A percentile compares a stretch with the other conserved stretches of the same genome.
Evolutionary conservation across 2,329 filamentous ascomycete genomes (phyloP).

Genomic region (Apiospora arundinis): DNA sequence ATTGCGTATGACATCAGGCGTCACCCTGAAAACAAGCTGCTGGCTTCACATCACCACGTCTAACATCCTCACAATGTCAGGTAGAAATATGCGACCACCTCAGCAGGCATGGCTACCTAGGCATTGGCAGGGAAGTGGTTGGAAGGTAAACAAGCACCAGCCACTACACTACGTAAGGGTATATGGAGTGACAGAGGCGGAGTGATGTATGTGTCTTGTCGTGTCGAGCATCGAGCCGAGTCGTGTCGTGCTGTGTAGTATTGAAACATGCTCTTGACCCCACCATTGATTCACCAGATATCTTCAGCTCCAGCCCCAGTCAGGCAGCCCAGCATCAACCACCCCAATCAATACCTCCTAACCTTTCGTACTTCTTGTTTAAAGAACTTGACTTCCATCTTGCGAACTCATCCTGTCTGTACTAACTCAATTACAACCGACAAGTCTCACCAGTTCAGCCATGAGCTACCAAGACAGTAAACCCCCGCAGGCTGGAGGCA

Average conservation of each 20-base stretch:
- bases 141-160: neutral
- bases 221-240: neutral
- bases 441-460: neutral
- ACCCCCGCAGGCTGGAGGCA: slow-evolving; percentile 11
- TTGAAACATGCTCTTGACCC: neutral
- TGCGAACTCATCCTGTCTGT: no score
- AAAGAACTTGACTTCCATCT: neutral
- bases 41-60: no score
- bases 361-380: neutral
- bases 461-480: slow-evolving; percentile 9
- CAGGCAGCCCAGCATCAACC: neutral
- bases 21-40: slow-evolving; percentile 8
- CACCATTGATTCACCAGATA: slow-evolving; percentile 4
- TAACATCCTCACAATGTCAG: no score
- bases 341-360: neutral
- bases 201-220: neutral
- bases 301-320: neutral
- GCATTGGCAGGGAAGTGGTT: neutral
- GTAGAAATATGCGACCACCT: neutral
- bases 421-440: neutral
- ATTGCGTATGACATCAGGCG: slow-evolving; percentile 33
- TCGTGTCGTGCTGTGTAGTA: neutral
- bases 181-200: neutral
- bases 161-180: slow-evolving; percentile 2
- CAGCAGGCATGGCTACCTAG: neutral